phyloP scores from a whole-genome alignment of 371 early-diverging fungal species.

The Dinochytrium kinnereticum region DNA sequence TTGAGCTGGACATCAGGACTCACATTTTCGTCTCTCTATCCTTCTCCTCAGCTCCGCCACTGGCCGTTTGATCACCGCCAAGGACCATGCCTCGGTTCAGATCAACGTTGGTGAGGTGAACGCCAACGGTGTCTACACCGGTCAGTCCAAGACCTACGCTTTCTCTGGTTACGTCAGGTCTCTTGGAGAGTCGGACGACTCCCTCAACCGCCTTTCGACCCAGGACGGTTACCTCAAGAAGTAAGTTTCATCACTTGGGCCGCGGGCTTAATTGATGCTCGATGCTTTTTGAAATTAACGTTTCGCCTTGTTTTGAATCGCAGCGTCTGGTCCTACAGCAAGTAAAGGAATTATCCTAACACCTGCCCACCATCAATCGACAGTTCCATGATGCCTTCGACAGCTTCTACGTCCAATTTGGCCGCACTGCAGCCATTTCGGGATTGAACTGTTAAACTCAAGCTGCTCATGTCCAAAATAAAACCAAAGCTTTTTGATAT shows the following conservation, averaged over 20 bases:
- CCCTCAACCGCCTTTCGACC: slow-evolving; percentile 94
- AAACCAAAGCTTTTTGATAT: too few species aligned
- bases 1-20: not conserved
- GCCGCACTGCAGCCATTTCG: too few species aligned
- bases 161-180: slow-evolving; percentile 93
- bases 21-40: not conserved
- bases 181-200: slow-evolving; percentile 93
- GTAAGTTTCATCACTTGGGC: slow-evolving; percentile 36
- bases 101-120: slow-evolving; percentile 97
- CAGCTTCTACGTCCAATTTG: not conserved
- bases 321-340: slow-evolving; percentile 50
- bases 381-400: not conserved
- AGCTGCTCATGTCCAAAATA: too few species aligned
- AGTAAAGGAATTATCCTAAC: slow-evolving; percentile 28
- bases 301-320: not conserved
- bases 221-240: slow-evolving; percentile 77
- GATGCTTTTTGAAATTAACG: not conserved
- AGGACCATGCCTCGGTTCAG: slow-evolving; percentile 99
- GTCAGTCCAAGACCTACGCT: slow-evolving; percentile 85
- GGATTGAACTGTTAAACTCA: not conserved
- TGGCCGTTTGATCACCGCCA: slow-evolving; percentile 85
- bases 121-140: slow-evolving; percentile 80
- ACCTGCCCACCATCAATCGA: not conserved
- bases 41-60: slow-evolving; percentile 82
- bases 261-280: not conserved